Evolutionary conservation across 768 basidiomycete species (phyloP), one percentile per base, ranked within the genome.

Genomic region (Myochromella boudieri): DNA sequence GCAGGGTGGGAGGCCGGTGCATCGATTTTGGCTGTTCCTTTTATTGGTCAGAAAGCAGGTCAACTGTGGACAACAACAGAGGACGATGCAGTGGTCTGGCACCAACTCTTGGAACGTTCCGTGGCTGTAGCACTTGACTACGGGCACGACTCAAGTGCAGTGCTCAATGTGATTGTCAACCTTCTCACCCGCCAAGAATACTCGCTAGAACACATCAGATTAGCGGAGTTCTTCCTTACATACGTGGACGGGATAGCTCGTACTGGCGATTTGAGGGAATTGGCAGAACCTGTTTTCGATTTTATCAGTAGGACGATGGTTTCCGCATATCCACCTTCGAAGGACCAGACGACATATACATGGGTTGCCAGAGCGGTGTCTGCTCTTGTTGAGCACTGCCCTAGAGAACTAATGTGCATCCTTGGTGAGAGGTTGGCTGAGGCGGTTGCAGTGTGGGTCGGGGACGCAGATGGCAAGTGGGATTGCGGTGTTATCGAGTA

Each of bases 331-430:
- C 88, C 88, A 0, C 85, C 87, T 0, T 75, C 75, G 15, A 68
- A 69, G 37, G 76, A 79, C 54, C 71, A 75, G 57, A 70, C 76
- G 42, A 71, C 73, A 28, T 75, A 77, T 27, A 67, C 79, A 50
- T 90, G 86, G 87, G 68, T 86, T 52, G 65, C 82, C 15, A 68
- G 81, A 29, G 73, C 83, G 3, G 62, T 89, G 42, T 74, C 72
- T 34, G 64, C 68, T 6, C 57, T 77, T 3, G 65, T 91, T 31
- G 83, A 85, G 46, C 53, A 63, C 0, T 85, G 83, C 57, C 82
- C 85, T 2, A 28, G 25, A 6, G 46, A 51, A 24, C 42, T 54
- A 7, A 7, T 54, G 27, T 10, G 27, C 11, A 20, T 28, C 10
- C 39, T 54, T 12, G 48, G 52, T 4, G 75, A 74, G 33, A 65